Evolutionary conservation across 768 basidiomycete species (phyloP).

Genomic region (Russula sp.): DNA sequence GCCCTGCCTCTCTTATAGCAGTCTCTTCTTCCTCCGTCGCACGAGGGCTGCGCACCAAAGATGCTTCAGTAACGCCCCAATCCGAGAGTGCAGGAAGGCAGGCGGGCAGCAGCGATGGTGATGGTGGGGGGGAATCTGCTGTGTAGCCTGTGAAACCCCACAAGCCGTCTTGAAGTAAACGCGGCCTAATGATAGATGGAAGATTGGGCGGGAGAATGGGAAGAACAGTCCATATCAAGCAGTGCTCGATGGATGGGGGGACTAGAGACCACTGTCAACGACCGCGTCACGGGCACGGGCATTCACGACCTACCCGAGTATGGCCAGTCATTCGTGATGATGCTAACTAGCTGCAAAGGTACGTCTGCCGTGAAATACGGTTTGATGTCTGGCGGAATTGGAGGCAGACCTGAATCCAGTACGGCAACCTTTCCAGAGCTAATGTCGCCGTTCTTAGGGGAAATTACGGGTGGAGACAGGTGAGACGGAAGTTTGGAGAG

Average conservation of each 20-base stretch:
- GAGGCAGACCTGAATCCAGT: conserved; percentile 24
- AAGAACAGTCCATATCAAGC: conserved; percentile 68
- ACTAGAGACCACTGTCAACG: conserved; percentile 32
- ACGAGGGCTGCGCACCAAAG: conserved; percentile 44
- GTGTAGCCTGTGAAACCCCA: conserved; percentile 71
- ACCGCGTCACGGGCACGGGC: neutral
- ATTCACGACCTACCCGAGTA: conserved; percentile 55
- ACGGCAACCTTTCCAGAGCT: neutral
- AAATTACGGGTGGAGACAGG: conserved; percentile 30
- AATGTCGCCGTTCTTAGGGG: neutral
- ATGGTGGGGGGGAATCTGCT: conserved; percentile 40
- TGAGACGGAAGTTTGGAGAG: conserved; percentile 52
- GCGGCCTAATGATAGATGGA: conserved; percentile 41
- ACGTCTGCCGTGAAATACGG: conserved; percentile 62
- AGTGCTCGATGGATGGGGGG: conserved; percentile 65
- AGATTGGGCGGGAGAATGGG: conserved; percentile 61
- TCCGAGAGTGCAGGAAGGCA: conserved; percentile 59
- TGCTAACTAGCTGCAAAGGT: conserved; percentile 50
- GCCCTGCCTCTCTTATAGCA: conserved; percentile 43
- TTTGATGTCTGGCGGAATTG: conserved; percentile 34
- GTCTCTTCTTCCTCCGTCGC: conserved; percentile 47
- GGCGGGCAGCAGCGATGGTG: conserved; percentile 48
- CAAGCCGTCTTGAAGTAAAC: conserved; percentile 67
- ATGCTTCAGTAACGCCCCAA: conserved; percentile 62
- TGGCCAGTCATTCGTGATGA: conserved; percentile 83